Percentiles rank a stretch among this genome's conserved stretches.
These are phyloP conservation scores for Picea sitchensis DNA, from an alignment of 75 land plant species.

Conservation along the genomic window DNA sequence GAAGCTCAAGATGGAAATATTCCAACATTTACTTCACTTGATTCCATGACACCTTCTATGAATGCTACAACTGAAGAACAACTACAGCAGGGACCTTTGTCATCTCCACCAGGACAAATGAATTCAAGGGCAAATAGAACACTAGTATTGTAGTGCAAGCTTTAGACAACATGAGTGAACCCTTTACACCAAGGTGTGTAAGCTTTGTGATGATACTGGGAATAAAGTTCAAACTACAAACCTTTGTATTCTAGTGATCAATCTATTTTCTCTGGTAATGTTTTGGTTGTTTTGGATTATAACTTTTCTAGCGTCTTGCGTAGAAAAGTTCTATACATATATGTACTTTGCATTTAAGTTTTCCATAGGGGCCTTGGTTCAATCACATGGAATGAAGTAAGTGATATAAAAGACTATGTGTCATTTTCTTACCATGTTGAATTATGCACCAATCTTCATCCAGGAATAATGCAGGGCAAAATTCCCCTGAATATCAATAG, in stretches of 20 bases:
- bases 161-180: neutral
- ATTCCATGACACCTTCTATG: slow-evolving; percentile 13
- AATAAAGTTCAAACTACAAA: neutral
- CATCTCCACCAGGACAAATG: slow-evolving; percentile 1
- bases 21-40: too few relatives aligned
- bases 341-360: too few relatives aligned
- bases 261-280: too few relatives aligned
- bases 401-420: too few relatives aligned
- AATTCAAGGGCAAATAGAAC: neutral
- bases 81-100: slow-evolving; percentile 10
- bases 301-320: too few relatives aligned
- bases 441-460: too few relatives aligned
- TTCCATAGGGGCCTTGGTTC: too few relatives aligned
- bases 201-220: neutral
- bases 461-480: slow-evolving; percentile 33
- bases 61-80: slow-evolving; percentile 22
- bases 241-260: neutral
- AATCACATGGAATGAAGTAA: too few relatives aligned
- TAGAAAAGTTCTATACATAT: too few relatives aligned
- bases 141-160: neutral
- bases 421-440: too few relatives aligned
- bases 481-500: slow-evolving; percentile 33
- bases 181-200: slow-evolving; percentile 9
- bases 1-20: too few relatives aligned
- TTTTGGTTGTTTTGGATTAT: too few relatives aligned